phyloP scores from a whole-genome alignment of 495 filamentous ascomycete species.

The Aspergillus saccharolyticus region DNA sequence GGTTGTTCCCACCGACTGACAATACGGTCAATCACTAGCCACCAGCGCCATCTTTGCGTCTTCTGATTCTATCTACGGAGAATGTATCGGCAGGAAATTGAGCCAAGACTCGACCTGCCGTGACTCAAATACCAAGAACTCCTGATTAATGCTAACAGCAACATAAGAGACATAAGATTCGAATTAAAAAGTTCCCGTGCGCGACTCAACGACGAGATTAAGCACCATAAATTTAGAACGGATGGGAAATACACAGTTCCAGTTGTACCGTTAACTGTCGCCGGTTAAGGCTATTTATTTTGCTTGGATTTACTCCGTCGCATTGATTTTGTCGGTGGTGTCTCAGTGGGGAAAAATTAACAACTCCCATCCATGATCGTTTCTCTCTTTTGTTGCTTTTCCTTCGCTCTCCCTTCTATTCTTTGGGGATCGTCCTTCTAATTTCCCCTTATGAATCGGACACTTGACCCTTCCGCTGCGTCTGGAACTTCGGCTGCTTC shows the following conservation, averaged over 20 bases:
- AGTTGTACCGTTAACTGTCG: conserved; percentile 6
- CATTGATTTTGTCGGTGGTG: neutral
- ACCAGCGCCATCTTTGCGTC: neutral
- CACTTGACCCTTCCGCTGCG: neutral
- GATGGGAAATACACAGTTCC: neutral
- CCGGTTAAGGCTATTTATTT: conserved; percentile 4
- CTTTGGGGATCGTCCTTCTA: neutral
- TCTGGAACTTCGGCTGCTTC: neutral
- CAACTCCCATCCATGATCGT: conserved; percentile 7
- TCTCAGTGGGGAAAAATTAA: neutral
- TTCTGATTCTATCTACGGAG: no score
- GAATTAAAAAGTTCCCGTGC: neutral
- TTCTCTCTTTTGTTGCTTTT: neutral
- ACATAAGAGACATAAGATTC: neutral
- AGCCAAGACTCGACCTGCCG: neutral
- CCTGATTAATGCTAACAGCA: neutral
- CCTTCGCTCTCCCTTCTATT: neutral
- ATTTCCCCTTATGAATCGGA: neutral
- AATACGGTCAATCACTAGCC: neutral
- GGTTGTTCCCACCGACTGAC: neutral
- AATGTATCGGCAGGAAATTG: neutral
- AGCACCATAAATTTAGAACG: conserved; percentile 6
- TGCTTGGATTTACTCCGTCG: neutral
- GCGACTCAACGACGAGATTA: neutral
- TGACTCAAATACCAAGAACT: neutral